Evolutionary conservation across 2,329 filamentous ascomycete species (phyloP).

Genomic region (Paracoccidioides lutzii): DNA sequence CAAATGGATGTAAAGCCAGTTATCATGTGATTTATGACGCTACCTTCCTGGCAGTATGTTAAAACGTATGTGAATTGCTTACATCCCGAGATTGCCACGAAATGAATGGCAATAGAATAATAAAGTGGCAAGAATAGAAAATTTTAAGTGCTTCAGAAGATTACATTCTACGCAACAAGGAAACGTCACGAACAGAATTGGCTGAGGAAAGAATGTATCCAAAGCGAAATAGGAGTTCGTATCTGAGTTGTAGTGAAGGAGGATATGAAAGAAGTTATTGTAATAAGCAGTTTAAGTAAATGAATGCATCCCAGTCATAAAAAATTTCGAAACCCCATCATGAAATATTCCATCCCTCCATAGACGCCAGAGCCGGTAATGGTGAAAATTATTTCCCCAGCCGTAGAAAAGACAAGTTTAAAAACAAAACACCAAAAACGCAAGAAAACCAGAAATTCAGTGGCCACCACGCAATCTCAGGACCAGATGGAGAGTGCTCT

Average conservation of each 20-base stretch:
- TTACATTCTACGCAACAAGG: too few species aligned
- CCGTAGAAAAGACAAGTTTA: background rate
- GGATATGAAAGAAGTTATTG: background rate
- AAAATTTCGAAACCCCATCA: background rate
- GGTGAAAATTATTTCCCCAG: background rate
- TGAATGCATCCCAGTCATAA: background rate
- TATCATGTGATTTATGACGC: background rate
- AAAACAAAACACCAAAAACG: background rate
- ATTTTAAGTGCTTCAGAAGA: background rate
- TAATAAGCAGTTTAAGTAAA: background rate
- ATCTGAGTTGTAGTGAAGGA: background rate
- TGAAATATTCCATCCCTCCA: background rate
- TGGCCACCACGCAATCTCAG: slow-evolving; percentile 44
- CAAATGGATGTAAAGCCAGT: too few species aligned
- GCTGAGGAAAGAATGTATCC: too few species aligned
- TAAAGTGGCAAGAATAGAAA: background rate
- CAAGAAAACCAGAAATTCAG: background rate
- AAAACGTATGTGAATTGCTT: too few species aligned
- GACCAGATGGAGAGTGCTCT: slow-evolving; percentile 51
- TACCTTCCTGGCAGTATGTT: too few species aligned
- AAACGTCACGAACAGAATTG: too few species aligned
- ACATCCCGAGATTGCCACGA: too few species aligned
- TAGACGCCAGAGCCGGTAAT: slow-evolving; percentile 1
- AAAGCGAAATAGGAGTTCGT: background rate
- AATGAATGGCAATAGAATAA: too few species aligned